A percentile compares a stretch with the other conserved stretches of the same genome.
These are phyloP conservation scores for Diaporthe amygdali DNA, from an alignment of 2,329 filamentous ascomycete genomes.

Conservation along the genomic window DNA sequence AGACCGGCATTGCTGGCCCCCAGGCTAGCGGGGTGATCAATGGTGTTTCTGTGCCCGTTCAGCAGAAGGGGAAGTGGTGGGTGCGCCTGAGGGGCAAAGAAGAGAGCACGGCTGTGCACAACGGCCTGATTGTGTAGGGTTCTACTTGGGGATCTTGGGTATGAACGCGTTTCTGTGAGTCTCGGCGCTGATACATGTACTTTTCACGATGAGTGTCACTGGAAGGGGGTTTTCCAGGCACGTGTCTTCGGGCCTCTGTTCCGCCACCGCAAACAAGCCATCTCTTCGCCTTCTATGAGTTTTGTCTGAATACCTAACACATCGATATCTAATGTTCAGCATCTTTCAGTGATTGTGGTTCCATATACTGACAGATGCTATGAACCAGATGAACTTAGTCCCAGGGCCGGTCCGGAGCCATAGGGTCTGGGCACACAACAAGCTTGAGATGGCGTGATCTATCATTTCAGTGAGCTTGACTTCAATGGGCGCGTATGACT, in stretches of 20 bases:
- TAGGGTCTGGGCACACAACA: not conserved
- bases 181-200: not conserved
- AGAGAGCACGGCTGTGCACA: not conserved
- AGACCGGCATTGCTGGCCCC: not conserved
- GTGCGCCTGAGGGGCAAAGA: not conserved
- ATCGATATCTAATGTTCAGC: not conserved
- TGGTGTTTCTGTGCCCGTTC: not conserved
- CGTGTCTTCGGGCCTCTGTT: too few species aligned
- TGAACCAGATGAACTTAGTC: not conserved
- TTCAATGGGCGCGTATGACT: not conserved
- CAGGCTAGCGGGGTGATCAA: not conserved
- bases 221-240: too few species aligned
- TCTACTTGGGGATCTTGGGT: not conserved
- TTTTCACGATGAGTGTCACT: too few species aligned
- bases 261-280: too few species aligned
- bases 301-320: too few species aligned
- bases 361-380: not conserved
- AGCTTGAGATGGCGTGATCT: not conserved
- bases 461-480: not conserved
- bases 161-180: not conserved
- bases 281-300: too few species aligned
- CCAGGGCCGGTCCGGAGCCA: not conserved
- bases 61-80: conserved; percentile 1
- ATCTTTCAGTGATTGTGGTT: not conserved
- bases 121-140: not conserved